These are phyloP conservation scores for Solanum habrochaites DNA, from an alignment of 257 asterid genomes.

Conservation along the genomic window DNA sequence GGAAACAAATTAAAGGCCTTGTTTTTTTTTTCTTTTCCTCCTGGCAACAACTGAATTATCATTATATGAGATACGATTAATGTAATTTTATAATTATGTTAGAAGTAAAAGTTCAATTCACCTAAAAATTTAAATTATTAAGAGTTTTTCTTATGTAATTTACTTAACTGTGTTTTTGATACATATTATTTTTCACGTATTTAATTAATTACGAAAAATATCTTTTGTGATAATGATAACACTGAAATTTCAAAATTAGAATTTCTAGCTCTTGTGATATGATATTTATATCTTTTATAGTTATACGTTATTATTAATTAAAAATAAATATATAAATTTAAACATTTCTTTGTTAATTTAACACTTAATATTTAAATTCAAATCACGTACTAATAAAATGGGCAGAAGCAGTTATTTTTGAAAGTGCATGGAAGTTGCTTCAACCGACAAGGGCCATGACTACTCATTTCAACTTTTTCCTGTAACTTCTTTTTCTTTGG, in stretches of 20 bases:
- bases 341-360: not conserved
- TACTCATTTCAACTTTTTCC: not conserved
- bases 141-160: not conserved
- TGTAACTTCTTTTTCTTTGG: constrained; percentile 5
- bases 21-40: not conserved
- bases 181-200: not conserved
- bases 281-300: not conserved
- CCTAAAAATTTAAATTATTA: not conserved
- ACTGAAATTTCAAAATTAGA: not conserved
- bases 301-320: not conserved
- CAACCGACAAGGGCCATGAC: constrained; percentile 14
- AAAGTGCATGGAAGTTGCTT: not conserved
- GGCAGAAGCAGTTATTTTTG: not conserved
- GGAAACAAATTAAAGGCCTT: not conserved
- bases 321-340: not conserved
- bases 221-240: not conserved
- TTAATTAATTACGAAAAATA: not conserved
- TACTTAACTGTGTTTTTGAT: not conserved
- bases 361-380: too few species aligned
- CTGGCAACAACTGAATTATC: not conserved
- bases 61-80: not conserved
- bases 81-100: not conserved
- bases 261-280: not conserved
- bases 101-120: not conserved
- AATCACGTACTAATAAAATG: too few species aligned